Base-by-base conservation (phyloP, 345 rosid species). In the Dovyalis caffra region DNA sequence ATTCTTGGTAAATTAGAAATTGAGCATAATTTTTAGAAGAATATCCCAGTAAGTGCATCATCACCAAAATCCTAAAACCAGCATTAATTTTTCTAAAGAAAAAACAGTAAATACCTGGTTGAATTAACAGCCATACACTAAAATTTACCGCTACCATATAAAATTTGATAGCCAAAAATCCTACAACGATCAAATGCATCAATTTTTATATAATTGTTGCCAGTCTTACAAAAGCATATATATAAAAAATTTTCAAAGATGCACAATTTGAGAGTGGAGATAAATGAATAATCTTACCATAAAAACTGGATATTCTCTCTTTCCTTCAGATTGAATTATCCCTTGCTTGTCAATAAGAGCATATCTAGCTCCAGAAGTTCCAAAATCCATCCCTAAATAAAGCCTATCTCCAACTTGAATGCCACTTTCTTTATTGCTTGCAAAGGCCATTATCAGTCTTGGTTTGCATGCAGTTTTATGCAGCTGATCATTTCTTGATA, bases 351-450 rank as follows among this genome's bases (percentile, higher is more conserved):
- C 92, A 68, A 95, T 91, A 33, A 95, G 79, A 57, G 91, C 89
- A 75, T 72, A 95, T 74, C 97, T 83, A 71, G 95, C 97, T 61
- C 97, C 98, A 14, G 98, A 94, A 3, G 98, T 94, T 35, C 98
- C 97, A 78, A 94, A 94, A 73, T 94, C 98, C 97, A 94, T 86
- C 31, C 98, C 98, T 25, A 95, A 85, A 79, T 86, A 92, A 37
- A 91, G 92, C 78, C 84, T 74, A 21, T 81, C 89, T 8, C 79
- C 65, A 37, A 10, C 73, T 74, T 29, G 68, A 79, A 75, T 69
- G 61, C 63, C 40, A 67, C 29, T 10, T 21, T 71, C 70, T 66
- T 76, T 68, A 58, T 67, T 76, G 58, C 85, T 72, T 61, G 28
- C 58, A 67, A 29, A 38, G 58, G 71, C 80, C 95, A 83, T 83